These are phyloP conservation scores for Physcomitrium patens DNA, from an alignment of 225 moss, liverwort and hornwort genomes.

Conservation along the genomic window DNA sequence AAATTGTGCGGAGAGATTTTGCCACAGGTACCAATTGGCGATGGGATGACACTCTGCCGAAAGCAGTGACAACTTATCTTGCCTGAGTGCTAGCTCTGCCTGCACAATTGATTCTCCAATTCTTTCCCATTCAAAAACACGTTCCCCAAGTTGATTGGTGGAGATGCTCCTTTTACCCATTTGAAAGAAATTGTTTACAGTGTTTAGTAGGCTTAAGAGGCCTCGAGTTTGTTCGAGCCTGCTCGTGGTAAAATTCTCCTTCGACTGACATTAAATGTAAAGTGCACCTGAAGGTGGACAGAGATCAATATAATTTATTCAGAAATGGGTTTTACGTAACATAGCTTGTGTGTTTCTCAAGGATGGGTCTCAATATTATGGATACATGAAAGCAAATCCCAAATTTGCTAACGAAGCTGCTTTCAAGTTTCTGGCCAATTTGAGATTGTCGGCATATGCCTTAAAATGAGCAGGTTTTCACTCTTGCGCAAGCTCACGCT, in stretches of 20 bases:
- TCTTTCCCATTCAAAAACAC: background rate
- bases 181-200: background rate
- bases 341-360: too few relatives aligned
- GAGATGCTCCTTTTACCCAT: background rate
- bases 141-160: background rate
- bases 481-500: too few relatives aligned
- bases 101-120: background rate
- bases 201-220: background rate
- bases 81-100: background rate
- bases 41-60: constrained; percentile 92
- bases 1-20: background rate
- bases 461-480: too few relatives aligned
- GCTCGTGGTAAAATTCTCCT: background rate
- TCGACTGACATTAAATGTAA: background rate
- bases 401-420: too few relatives aligned
- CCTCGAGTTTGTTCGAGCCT: constrained; percentile 8
- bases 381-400: too few relatives aligned
- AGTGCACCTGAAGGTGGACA: background rate
- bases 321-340: background rate
- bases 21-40: constrained; percentile 85
- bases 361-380: too few relatives aligned
- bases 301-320: background rate
- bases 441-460: too few relatives aligned
- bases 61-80: constrained; percentile 52
- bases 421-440: too few relatives aligned